phyloP scores from a whole-genome alignment of 179 eudicot genomes.

The Beta corolliflora region DNA sequence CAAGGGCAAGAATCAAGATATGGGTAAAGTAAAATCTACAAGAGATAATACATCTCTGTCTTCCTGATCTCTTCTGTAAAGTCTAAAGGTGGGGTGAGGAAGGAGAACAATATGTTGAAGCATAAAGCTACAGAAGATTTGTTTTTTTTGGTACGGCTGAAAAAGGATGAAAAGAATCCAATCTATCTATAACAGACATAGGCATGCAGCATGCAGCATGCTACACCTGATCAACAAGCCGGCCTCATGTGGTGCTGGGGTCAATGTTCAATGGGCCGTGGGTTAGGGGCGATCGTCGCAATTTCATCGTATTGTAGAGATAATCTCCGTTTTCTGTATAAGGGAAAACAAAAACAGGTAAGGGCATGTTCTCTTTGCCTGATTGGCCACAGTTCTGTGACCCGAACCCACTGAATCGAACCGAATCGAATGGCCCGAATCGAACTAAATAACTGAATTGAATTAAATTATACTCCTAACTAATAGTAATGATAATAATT shows the following conservation, averaged over 20 bases:
- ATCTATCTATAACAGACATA: not conserved
- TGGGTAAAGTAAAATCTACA: not conserved
- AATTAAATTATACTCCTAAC: too few relatives aligned
- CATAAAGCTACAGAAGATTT: constrained; percentile 29
- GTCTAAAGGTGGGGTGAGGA: constrained; percentile 27
- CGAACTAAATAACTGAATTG: too few relatives aligned
- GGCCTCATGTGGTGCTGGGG: too few relatives aligned
- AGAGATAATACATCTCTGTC: constrained; percentile 6
- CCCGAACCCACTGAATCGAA: too few relatives aligned
- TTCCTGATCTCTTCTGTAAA: not conserved
- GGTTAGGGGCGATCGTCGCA: not conserved
- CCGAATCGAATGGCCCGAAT: too few relatives aligned
- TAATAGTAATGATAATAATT: too few relatives aligned
- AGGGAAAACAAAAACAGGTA: not conserved
- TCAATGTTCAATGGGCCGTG: too few relatives aligned
- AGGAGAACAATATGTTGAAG: constrained; percentile 20
- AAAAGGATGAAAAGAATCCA: constrained; percentile 15
- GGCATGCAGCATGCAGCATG: not conserved
- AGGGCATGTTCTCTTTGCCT: too few relatives aligned
- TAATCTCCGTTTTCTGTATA: constrained; percentile 23
- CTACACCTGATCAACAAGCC: too few relatives aligned
- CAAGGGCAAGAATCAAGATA: not conserved
- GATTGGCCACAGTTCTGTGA: too few relatives aligned
- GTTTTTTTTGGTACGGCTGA: not conserved
- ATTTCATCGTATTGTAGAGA: not conserved